Base-by-base conservation (phyloP, 345 rosid genomes). In the Eucalyptus shirleyi region DNA sequence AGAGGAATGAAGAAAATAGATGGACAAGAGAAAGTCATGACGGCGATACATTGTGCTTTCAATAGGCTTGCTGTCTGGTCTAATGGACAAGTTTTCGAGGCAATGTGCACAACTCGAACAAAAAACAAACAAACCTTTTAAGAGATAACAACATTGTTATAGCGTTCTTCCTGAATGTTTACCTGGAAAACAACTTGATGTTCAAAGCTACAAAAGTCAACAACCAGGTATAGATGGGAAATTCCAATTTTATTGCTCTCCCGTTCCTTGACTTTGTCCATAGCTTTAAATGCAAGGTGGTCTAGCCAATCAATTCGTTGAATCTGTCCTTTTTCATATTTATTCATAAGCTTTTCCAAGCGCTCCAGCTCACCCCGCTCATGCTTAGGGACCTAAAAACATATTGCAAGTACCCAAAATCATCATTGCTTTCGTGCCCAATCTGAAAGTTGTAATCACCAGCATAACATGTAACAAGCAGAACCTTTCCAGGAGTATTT, bases 171-270 rank as follows among this genome's bases (percentile, higher is more conserved):
- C 17, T 14, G 87, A 86, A 50, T 86, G 8, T 55, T 19, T 91
- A 98, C 99, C 99, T 97, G 99, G 91, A 97, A 97, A 89, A 97
- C 98, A 91, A 97, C 99, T 88, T 97, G 95, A 90, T 98, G 99
- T 89, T 98, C 99, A 53, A 98, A 96, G 88, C 99, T 93, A 91
- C 96, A 95, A 92, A 97, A 97, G 93, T 98, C 98, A 87, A 95
- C 94, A 77, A 97, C 94, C 93, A 97, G 92, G 93, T 97, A 95
- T 53, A 95, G 88, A 92, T 93, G 87, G 56, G 98, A 95, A 91
- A 93, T 95, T 89, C 97, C 99, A 93, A 88, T 95, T 94, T 89
- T 95, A 88, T 85, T 90, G 93, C 95, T 95, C 91, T 97, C 99
- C 86, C 90, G 94, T 55, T 95, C 98, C 95, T 97, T 98, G 83